Percentiles rank a stretch among this genome's conserved stretches.
These are phyloP conservation scores for Actinomortierella ambigua DNA, from an alignment of 371 early-diverging fungal genomes.

Conservation along the genomic window DNA sequence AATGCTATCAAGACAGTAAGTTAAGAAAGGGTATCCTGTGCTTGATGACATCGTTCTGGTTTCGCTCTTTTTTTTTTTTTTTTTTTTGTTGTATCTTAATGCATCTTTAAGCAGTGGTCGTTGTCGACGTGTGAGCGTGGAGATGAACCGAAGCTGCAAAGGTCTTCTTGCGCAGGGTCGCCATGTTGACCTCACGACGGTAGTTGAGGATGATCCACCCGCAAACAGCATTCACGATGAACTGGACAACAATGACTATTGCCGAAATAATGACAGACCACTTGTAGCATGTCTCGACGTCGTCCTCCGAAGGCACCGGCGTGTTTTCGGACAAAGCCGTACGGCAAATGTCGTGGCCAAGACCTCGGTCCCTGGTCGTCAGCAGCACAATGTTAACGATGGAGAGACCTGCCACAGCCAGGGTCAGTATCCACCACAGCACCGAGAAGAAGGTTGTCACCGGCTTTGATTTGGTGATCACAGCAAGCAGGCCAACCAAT, in stretches of 20 bases:
- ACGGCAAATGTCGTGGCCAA: constrained; percentile 18
- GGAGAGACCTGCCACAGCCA: constrained; percentile 27
- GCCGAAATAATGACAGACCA: constrained; percentile 25
- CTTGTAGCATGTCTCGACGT: constrained; percentile 21
- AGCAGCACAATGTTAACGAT: constrained; percentile 21
- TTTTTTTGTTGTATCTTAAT: too few relatives aligned
- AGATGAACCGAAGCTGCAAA: too few relatives aligned
- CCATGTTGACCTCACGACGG: constrained; percentile 25
- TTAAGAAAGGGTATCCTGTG: too few relatives aligned
- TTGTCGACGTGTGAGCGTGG: too few relatives aligned
- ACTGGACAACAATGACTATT: constrained; percentile 33
- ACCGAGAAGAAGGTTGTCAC: constrained; percentile 21
- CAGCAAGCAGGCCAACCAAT: constrained; percentile 24
- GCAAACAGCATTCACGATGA: constrained; percentile 28
- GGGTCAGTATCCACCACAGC: constrained; percentile 35
- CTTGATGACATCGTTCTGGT: too few relatives aligned
- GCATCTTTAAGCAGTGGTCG: too few relatives aligned
- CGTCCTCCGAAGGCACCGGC: constrained; percentile 5
- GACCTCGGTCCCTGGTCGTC: constrained; percentile 15
- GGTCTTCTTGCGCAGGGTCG: too few relatives aligned
- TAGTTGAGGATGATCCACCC: constrained; percentile 38
- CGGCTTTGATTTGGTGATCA: constrained; percentile 17
- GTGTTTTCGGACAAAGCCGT: neutral
- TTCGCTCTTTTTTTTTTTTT: too few relatives aligned
- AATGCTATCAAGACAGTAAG: too few relatives aligned